Percentiles rank a stretch among this genome's conserved stretches.
Evolutionary conservation across 306 rosid species (phyloP).

Genomic region (Vicia faba): DNA sequence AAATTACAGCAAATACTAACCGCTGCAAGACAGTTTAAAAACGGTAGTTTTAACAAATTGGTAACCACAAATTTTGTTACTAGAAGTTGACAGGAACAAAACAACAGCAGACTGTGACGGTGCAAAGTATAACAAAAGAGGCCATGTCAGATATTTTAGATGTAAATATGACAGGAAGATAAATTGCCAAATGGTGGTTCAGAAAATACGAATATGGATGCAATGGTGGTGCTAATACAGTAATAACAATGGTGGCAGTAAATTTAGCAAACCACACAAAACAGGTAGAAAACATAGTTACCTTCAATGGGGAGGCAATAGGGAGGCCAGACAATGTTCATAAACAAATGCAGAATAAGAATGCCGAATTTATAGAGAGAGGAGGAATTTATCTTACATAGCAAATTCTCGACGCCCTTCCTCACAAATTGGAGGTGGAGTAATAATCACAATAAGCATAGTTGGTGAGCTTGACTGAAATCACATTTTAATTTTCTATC

Average conservation of each 20-base stretch:
- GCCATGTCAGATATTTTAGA: constrained; percentile 8
- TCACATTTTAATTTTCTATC: constrained; percentile 36
- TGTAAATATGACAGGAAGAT: background rate
- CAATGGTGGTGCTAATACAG: background rate
- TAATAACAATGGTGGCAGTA: constrained; percentile 3
- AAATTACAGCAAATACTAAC: constrained; percentile 8
- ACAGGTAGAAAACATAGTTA: constrained; percentile 14
- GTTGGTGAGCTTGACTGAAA: constrained; percentile 71
- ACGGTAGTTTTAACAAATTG: no score
- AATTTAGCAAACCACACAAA: background rate
- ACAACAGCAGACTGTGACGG: background rate
- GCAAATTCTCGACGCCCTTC: constrained; percentile 74
- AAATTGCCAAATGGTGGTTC: constrained; percentile 8
- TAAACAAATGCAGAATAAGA: constrained; percentile 27
- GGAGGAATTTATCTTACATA: constrained; percentile 45
- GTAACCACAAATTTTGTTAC: background rate
- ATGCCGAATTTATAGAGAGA: constrained; percentile 26
- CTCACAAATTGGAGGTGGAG: constrained; percentile 88
- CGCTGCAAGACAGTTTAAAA: no score
- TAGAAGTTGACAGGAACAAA: constrained; percentile 11
- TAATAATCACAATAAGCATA: constrained; percentile 69
- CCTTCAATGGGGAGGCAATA: constrained; percentile 18
- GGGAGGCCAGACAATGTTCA: constrained; percentile 3
- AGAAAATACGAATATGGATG: constrained; percentile 27
- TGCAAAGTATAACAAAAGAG: background rate